Percentiles rank a stretch among this genome's conserved stretches.
Conservation (phyloP, 2,329 filamentous ascomycete species). For the Trichoderma atroviride region DNA sequence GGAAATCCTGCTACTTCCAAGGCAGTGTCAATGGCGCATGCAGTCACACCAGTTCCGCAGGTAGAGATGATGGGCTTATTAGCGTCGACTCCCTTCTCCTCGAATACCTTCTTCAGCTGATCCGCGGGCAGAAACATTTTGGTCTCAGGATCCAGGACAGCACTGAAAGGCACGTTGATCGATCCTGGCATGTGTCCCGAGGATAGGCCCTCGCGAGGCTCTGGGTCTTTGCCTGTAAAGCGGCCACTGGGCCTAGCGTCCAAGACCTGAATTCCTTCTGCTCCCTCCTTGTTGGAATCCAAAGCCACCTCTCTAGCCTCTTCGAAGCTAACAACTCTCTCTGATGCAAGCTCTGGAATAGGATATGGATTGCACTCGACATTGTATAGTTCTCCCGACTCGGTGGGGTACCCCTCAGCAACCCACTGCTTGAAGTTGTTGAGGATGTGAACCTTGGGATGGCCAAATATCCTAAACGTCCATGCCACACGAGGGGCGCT, state of each 20-base stretch:
- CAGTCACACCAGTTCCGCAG: slow-evolving; percentile 94
- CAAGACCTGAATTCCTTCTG: slow-evolving; percentile 81
- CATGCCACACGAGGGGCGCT: slow-evolving; percentile 91
- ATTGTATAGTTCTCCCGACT: slow-evolving; percentile 73
- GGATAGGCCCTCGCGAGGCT: slow-evolving; percentile 81
- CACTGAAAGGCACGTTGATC: slow-evolving; percentile 77
- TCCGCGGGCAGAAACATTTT: slow-evolving; percentile 76
- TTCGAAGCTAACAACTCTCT: slow-evolving; percentile 77
- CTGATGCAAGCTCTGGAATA: slow-evolving; percentile 61
- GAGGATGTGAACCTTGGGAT: slow-evolving; percentile 82
- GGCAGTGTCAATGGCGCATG: slow-evolving; percentile 86
- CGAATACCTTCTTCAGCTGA: slow-evolving; percentile 74
- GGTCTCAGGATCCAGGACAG: slow-evolving; percentile 78
- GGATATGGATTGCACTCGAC: slow-evolving; percentile 67
- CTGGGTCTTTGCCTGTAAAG: slow-evolving; percentile 80
- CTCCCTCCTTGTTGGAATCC: slow-evolving; percentile 79
- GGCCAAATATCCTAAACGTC: slow-evolving; percentile 90
- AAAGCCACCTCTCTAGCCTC: slow-evolving; percentile 76
- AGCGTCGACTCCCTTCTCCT: slow-evolving; percentile 77
- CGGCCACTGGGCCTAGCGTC: slow-evolving; percentile 81
- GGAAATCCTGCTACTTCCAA: slow-evolving; percentile 75
- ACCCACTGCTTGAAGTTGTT: slow-evolving; percentile 98
- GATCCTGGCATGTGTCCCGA: slow-evolving; percentile 93
- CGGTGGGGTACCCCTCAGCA: slow-evolving; percentile 77
- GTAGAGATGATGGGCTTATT: slow-evolving; percentile 80